Base-by-base conservation (phyloP, 2,329 filamentous ascomycete species). In the Fusarium coicis region DNA sequence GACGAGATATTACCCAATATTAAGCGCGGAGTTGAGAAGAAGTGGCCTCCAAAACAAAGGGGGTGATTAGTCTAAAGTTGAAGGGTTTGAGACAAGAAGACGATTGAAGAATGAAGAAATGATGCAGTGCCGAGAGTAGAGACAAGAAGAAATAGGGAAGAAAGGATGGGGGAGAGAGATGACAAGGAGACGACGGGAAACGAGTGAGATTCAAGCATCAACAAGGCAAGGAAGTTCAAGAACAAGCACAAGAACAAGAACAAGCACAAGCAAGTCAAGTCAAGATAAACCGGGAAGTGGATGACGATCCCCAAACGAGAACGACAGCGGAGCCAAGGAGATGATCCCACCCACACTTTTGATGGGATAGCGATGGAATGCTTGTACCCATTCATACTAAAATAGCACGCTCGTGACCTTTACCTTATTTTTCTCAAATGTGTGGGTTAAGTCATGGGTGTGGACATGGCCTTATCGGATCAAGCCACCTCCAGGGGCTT, bases 231-330 rank as follows among this genome's bases (percentile, higher is more conserved):
- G 52, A 69, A 69, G 58, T 62, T 39, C 40, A 71, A 67, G 44
- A 23, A 37, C 63, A 62, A 65, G 55, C 32, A 44, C 46, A 34
- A 63, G 59, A 36, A 42, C 64, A 42, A 67, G 49, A 23, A 55
- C 26, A 26, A 26, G 26, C 26, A 26, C 5, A 52, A 44, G 42
- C 5, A 52, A 44, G 42, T 44, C 23, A 72, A 52, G 42, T 44
- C 58, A 68, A 62, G 66, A 53, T 59, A 75, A 75, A 75, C 73
- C 63, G 63, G 73, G 72, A 75, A 76, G 68, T 75, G 70, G 71
- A 78, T 72, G 76, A 77, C 75, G 74, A 78, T 78, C 72, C 60
- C 69, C 68, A 73, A 73, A 74, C 68, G 67, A 75, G 63, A 40
- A 66, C 43, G 69, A 63, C 49, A 73, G n/a, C 63, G 46, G 54